Evolutionary conservation across 2,329 filamentous ascomycete genomes (phyloP), one percentile per base, ranked within the genome.

Genomic region (Balansia obtecta): DNA sequence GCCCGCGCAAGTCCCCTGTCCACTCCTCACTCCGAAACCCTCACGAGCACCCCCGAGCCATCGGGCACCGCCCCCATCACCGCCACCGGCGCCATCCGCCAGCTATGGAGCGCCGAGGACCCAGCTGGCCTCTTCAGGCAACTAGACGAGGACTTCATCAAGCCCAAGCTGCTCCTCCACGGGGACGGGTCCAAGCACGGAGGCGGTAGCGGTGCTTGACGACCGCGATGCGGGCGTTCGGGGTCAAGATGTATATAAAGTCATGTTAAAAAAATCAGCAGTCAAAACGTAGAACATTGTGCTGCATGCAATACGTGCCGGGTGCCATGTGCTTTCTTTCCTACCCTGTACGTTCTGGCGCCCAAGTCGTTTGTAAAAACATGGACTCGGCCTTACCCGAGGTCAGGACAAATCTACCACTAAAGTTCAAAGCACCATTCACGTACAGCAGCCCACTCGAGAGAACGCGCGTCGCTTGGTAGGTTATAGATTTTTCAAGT

Each of bases 131-230:
- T 94, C 69, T 95, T 98, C 67, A 83, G 83, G 57, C 90, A 95
- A 68, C 72, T 98, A 53, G 93, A 98, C 65, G 93, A 98, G 67
- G 88, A 90, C 53, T 96, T 89, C 65, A 90, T 97, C 67, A 97
- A 97, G 73, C 91, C 91, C 16, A 87, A 84, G 63, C 69, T 97
- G 50, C 68, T 97, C 56, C 76, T 97, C 18, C 90, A 96, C 68
- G 85, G 84, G 44, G 74, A 74, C 22, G 53, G 53, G 9, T 51
- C 57, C 5, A 56, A 57, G 27, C 54, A 57, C 3, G 57, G n/a
- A n/a, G n/a, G 61, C 34, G 34, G 20, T 4, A 22, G 20, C 20
- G 20, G 20, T n/a, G n/a, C n/a, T n/a, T n/a, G n/a, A n/a, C n/a
- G n/a, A n/a, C n/a, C n/a, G n/a, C n/a, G n/a, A n/a, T n/a, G n/a